Percentiles rank a stretch among this genome's conserved stretches.
Evolutionary conservation across 139 green algal genomes (phyloP).

Genomic region (Gonium pectorale): DNA sequence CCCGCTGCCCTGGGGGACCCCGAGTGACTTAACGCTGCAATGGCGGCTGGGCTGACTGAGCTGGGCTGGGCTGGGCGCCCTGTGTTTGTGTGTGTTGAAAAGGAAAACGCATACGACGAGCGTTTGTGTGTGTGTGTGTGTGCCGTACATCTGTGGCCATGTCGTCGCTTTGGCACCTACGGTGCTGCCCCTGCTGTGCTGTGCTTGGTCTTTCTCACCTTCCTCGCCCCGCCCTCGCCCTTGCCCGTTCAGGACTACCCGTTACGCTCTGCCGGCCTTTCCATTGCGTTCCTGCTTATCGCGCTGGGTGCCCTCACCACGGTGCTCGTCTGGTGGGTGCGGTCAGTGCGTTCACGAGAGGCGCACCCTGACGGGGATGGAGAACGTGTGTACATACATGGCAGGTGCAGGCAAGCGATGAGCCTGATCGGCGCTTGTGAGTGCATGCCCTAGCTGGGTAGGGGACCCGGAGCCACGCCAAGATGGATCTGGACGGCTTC

Average conservation of each 20-base stretch:
- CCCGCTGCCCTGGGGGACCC: too few species aligned
- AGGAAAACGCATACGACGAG: not conserved
- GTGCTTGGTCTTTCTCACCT: not conserved
- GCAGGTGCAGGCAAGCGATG: too few species aligned
- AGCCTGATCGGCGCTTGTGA: too few species aligned
- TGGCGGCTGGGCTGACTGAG: too few species aligned
- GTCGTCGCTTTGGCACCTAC: too few species aligned
- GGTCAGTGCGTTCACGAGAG: not conserved
- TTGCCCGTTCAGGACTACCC: constrained; percentile 15
- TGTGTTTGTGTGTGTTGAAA: not conserved
- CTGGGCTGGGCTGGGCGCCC: not conserved
- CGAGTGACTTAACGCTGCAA: too few species aligned
- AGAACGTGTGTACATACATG: not conserved
- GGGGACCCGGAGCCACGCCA: too few species aligned
- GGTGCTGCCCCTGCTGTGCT: too few species aligned
- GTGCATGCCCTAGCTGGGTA: too few species aligned
- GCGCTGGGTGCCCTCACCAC: not conserved
- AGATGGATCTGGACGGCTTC: too few species aligned
- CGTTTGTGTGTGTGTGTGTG: not conserved
- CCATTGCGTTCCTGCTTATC: constrained; percentile 17
- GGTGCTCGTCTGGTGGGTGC: not conserved
- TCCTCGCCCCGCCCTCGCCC: not conserved
- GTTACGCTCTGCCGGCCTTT: not conserved
- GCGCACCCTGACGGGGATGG: not conserved
- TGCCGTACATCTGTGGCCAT: not conserved